phyloP scores from a whole-genome alignment of 345 rosid genomes.

The Abelmoschus esculentus region DNA sequence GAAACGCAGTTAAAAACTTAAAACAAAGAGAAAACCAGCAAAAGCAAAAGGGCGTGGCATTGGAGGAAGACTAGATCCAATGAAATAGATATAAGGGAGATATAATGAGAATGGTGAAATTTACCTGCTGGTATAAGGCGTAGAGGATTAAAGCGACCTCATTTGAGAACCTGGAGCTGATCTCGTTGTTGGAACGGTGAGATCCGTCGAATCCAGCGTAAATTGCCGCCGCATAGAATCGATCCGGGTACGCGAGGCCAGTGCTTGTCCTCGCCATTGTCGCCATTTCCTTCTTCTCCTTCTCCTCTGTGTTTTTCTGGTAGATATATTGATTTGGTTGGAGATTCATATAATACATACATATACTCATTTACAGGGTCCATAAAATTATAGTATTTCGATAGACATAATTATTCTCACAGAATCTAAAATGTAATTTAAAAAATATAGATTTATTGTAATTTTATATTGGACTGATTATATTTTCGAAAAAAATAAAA shows the following conservation, averaged over 20 bases:
- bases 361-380: neutral
- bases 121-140: slow-evolving; percentile 84
- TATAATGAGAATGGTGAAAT: neutral
- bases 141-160: slow-evolving; percentile 85
- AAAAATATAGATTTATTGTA: too few relatives aligned
- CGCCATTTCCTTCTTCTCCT: slow-evolving; percentile 19
- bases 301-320: neutral
- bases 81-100: neutral
- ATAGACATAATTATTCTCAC: too few relatives aligned
- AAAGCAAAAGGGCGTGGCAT: neutral
- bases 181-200: slow-evolving; percentile 35
- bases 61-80: slow-evolving; percentile 18
- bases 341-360: neutral
- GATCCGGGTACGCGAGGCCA: slow-evolving; percentile 93
- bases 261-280: slow-evolving; percentile 82
- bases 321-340: neutral
- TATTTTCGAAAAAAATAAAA: too few relatives aligned
- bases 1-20: neutral
- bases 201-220: slow-evolving; percentile 92
- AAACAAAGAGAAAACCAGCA: neutral
- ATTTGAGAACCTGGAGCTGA: slow-evolving; percentile 68
- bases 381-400: too few relatives aligned
- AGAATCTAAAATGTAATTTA: too few relatives aligned
- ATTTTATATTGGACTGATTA: too few relatives aligned
- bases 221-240: slow-evolving; percentile 88